Evolutionary conservation across 2,329 filamentous ascomycete genomes (phyloP).

Genomic region (Fusarium sp.): DNA sequence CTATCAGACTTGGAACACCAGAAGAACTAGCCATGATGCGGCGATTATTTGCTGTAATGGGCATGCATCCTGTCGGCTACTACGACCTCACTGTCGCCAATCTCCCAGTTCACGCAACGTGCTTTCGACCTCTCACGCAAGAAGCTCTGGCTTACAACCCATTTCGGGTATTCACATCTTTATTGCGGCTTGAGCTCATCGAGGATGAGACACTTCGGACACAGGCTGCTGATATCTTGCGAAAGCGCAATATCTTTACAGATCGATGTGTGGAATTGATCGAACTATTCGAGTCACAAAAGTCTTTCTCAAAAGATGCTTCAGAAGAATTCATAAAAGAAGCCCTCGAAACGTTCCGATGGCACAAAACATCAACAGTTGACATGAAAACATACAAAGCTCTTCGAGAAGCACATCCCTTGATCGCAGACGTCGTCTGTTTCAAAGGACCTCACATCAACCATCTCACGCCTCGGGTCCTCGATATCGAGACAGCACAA

Average conservation of each 20-base stretch:
- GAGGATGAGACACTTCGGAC: slow-evolving; percentile 42
- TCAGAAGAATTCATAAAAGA: slow-evolving; percentile 53
- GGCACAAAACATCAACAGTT: slow-evolving; percentile 55
- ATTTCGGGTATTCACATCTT: slow-evolving; percentile 53
- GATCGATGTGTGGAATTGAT: slow-evolving; percentile 50
- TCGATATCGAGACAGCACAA: slow-evolving; percentile 59
- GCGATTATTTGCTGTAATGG: slow-evolving; percentile 58
- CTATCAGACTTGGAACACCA: slow-evolving; percentile 58
- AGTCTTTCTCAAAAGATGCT: slow-evolving; percentile 44
- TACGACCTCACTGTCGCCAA: slow-evolving; percentile 60
- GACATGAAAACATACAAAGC: slow-evolving; percentile 53
- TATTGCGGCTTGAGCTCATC: slow-evolving; percentile 55
- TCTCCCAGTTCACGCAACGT: slow-evolving; percentile 62
- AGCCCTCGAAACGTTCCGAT: slow-evolving; percentile 58
- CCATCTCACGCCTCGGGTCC: slow-evolving; percentile 61
- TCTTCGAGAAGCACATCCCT: slow-evolving; percentile 55
- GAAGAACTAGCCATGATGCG: slow-evolving; percentile 54
- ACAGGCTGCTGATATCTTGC: slow-evolving; percentile 49
- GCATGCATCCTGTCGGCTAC: slow-evolving; percentile 61
- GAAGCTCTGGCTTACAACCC: slow-evolving; percentile 46
- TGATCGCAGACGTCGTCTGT: slow-evolving; percentile 59
- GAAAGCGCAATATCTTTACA: slow-evolving; percentile 54
- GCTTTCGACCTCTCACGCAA: slow-evolving; percentile 55
- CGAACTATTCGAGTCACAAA: slow-evolving; percentile 45
- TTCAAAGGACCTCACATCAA: slow-evolving; percentile 60